These are phyloP conservation scores for Diplodia seriata DNA, from an alignment of 2,329 filamentous ascomycete species.

Conservation along the genomic window DNA sequence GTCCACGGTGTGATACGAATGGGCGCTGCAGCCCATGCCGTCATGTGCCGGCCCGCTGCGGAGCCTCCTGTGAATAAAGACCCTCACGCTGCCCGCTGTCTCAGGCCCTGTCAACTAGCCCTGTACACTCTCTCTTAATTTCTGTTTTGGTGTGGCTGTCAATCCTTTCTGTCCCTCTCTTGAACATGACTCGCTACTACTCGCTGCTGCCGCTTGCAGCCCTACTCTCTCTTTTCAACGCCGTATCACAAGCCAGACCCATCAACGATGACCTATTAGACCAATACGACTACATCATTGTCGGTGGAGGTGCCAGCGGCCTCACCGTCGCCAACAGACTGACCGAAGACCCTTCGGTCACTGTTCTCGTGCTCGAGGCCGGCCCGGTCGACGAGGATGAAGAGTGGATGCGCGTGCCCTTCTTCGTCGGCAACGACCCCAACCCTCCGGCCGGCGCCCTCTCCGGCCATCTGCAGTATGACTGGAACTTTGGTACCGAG, in stretches of 20 bases:
- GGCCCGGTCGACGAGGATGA: slow-evolving; percentile 40
- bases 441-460: slow-evolving; percentile 41
- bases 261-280: slow-evolving; percentile 26
- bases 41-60: neutral
- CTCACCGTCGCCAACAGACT: slow-evolving; percentile 40
- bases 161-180: slow-evolving; percentile 2
- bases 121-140: slow-evolving; percentile 26
- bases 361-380: slow-evolving; percentile 42
- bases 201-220: slow-evolving; percentile 17
- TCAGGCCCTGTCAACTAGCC: neutral
- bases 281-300: slow-evolving; percentile 29
- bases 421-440: slow-evolving; percentile 28
- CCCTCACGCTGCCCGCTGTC: neutral
- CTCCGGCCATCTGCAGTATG: slow-evolving; percentile 42
- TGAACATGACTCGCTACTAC: slow-evolving; percentile 25
- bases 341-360: slow-evolving; percentile 41
- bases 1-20: slow-evolving; percentile 12
- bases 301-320: slow-evolving; percentile 31
- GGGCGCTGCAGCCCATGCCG: neutral
- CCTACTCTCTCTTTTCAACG: neutral
- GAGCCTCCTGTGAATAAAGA: neutral
- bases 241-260: slow-evolving; percentile 10
- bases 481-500: slow-evolving; percentile 43
- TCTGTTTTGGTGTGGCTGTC: slow-evolving; percentile 6
- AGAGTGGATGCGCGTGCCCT: slow-evolving; percentile 33